Evolutionary conservation across 208 protist species (phyloP).

Genomic region (Trypanosoma grayi): DNA sequence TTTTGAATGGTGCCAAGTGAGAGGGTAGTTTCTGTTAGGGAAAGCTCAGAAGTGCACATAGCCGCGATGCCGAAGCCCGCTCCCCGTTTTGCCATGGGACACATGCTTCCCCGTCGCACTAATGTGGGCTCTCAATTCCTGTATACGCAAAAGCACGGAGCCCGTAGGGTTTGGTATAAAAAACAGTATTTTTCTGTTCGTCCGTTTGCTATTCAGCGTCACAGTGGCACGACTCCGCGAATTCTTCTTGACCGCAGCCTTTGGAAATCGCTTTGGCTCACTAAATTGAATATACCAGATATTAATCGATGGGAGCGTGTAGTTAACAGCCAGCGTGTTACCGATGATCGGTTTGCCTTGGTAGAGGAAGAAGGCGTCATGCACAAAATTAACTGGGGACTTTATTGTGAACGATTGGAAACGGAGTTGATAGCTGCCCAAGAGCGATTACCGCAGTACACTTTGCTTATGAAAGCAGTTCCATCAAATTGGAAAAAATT

Average conservation of each 20-base stretch:
- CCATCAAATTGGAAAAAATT: constrained; percentile 90
- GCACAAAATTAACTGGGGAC: constrained; percentile 87
- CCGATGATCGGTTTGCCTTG: constrained; percentile 81
- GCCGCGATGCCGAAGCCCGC: constrained; percentile 39
- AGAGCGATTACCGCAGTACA: constrained; percentile 84
- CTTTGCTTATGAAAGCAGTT: constrained; percentile 79
- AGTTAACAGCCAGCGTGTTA: constrained; percentile 87
- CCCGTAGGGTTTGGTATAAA: constrained; percentile 71
- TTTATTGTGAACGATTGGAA: constrained; percentile 88
- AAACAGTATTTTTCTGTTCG: constrained; percentile 71
- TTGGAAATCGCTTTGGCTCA: constrained; percentile 68
- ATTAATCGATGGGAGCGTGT: constrained; percentile 87
- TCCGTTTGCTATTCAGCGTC: constrained; percentile 76
- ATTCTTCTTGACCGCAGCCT: constrained; percentile 85
- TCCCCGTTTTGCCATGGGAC: constrained; percentile 37
- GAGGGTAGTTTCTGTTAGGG: not conserved
- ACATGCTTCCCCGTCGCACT: constrained; percentile 52
- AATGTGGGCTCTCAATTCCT: constrained; percentile 83
- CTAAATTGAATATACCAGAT: constrained; percentile 74
- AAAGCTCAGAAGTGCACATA: not conserved
- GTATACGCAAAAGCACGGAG: constrained; percentile 72
- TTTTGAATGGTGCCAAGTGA: not conserved
- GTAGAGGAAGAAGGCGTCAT: constrained; percentile 87
- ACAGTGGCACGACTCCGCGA: constrained; percentile 65
- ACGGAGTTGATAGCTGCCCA: constrained; percentile 80